These are phyloP conservation scores for Xerocomus nothofagi DNA, from an alignment of 1,284 basidiomycete species.

Conservation along the genomic window DNA sequence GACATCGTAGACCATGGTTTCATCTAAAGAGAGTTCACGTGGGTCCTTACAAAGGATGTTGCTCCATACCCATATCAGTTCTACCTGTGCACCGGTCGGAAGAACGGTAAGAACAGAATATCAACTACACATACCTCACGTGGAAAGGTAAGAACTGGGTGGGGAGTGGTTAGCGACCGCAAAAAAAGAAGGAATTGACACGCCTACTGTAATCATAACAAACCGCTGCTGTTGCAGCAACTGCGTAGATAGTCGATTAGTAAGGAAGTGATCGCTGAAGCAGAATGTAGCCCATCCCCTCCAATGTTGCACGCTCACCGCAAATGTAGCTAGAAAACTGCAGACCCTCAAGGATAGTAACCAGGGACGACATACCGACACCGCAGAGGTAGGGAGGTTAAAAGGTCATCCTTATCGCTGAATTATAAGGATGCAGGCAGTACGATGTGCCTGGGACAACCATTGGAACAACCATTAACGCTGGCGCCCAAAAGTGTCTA, in stretches of 20 bases:
- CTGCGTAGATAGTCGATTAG: not conserved
- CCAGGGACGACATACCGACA: not conserved
- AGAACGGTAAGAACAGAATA: not conserved
- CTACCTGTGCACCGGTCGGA: not conserved
- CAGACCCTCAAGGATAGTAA: not conserved
- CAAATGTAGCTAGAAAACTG: not conserved
- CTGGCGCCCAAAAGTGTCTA: not conserved
- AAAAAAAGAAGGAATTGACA: not conserved
- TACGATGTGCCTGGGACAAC: not conserved
- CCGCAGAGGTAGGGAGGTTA: not conserved
- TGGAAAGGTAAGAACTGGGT: slow-evolving; percentile 3
- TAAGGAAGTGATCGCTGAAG: not conserved
- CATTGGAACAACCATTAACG: not conserved
- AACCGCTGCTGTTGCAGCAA: not conserved
- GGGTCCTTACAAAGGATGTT: not conserved
- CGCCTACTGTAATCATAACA: slow-evolving; percentile 3
- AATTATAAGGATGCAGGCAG: not conserved
- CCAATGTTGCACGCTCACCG: not conserved
- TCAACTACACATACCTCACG: slow-evolving; percentile 2
- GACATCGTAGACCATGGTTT: slow-evolving; percentile 7
- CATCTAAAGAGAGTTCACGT: not conserved
- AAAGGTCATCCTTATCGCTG: not conserved
- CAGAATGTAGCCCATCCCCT: not conserved
- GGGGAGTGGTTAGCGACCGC: not conserved
- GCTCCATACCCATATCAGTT: slow-evolving; percentile 10